These are phyloP conservation scores for Pichia sporocuriosa DNA, from an alignment of 805 yeast species.

Conservation along the genomic window DNA sequence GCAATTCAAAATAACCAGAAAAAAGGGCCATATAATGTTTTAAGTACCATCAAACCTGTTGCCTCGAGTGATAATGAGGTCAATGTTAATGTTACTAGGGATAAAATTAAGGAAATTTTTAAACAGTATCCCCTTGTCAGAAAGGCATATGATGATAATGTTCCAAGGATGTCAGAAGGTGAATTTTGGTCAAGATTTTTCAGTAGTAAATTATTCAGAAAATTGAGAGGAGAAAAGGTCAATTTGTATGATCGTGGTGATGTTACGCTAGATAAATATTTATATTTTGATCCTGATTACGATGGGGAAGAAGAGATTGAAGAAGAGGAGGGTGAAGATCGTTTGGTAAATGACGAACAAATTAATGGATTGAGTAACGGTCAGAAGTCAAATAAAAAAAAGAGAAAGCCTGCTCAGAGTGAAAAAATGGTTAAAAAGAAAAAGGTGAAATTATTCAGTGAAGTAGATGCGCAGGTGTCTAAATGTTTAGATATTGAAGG, in stretches of 20 bases:
- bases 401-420: conserved; percentile 11
- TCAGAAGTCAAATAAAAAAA: conserved; percentile 9
- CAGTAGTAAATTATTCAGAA: conserved; percentile 79
- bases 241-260: conserved; percentile 76
- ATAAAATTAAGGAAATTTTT: conserved; percentile 81
- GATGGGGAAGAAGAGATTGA: conserved; percentile 36
- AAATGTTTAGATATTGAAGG: conserved; percentile 75
- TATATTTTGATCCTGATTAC: conserved; percentile 59
- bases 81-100: conserved; percentile 86
- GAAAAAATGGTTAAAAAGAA: conserved; percentile 23
- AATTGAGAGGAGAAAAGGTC: conserved; percentile 82
- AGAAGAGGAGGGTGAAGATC: conserved; percentile 31
- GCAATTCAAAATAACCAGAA: conserved; percentile 82
- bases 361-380: conserved; percentile 7
- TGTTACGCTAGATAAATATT: conserved; percentile 73
- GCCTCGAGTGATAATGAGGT: conserved; percentile 91
- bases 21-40: conserved; percentile 87
- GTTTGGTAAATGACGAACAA: conserved; percentile 31
- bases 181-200: conserved; percentile 96
- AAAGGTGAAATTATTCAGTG: conserved; percentile 31
- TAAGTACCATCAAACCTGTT: conserved; percentile 89
- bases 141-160: conserved; percentile 83
- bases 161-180: conserved; percentile 82
- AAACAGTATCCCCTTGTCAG: conserved; percentile 89
- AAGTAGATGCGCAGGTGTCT: conserved; percentile 43